These are phyloP conservation scores for Camellia lanceoleosa DNA, from an alignment of 148 eudicot genomes.

Conservation along the genomic window DNA sequence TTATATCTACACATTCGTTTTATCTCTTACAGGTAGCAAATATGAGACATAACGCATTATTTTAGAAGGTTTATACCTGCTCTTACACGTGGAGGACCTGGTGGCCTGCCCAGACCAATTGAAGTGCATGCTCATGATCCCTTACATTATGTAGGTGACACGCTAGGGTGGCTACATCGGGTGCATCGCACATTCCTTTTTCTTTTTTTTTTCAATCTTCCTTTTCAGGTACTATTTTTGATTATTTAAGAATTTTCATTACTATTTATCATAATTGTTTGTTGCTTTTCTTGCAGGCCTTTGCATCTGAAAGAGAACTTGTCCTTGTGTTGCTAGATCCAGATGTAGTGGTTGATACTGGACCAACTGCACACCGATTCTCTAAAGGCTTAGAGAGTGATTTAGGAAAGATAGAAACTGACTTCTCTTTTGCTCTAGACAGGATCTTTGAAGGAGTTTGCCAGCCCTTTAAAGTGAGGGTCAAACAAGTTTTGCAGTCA, in stretches of 20 bases:
- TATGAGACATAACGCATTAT: constrained; percentile 94
- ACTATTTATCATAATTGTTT: neutral
- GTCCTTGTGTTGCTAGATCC: constrained; percentile 94
- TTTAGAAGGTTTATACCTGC: constrained; percentile 93
- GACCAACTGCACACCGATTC: constrained; percentile 67
- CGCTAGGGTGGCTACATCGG: constrained; percentile 99
- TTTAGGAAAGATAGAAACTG: constrained; percentile 65
- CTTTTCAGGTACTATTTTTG: neutral
- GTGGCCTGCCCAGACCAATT: constrained; percentile 98
- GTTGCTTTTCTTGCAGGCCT: constrained; percentile 48
- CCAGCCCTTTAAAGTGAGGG: constrained; percentile 95
- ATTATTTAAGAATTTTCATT: constrained; percentile 17
- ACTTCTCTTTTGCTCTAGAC: constrained; percentile 92
- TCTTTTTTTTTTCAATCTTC: neutral
- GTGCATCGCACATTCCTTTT: constrained; percentile 28
- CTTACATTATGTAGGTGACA: constrained; percentile 94
- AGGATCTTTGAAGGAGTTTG: constrained; percentile 99
- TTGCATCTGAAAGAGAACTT: constrained; percentile 99
- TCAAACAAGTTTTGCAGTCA: constrained; percentile 97
- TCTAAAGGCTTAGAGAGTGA: constrained; percentile 53
- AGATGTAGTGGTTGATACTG: constrained; percentile 73
- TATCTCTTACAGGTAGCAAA: constrained; percentile 67
- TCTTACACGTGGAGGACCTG: constrained; percentile 99
- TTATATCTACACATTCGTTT: neutral
- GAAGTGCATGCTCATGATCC: constrained; percentile 99